Evolutionary conservation across 371 early-diverging fungal genomes (phyloP).

Genomic region (Lichtheimia corymbifera): DNA sequence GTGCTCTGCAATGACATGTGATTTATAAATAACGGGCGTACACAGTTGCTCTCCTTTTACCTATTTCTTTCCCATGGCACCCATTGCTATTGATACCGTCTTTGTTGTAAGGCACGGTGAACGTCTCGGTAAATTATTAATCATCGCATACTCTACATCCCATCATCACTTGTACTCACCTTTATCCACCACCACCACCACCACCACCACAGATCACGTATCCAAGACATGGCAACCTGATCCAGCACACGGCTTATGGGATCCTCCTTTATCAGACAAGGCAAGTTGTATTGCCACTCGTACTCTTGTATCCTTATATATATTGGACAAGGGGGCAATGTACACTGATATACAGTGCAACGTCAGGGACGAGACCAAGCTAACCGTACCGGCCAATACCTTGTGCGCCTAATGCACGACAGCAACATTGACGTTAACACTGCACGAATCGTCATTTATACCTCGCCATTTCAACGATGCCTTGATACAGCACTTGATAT

Average conservation of each 20-base stretch:
- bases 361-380: slow-evolving; percentile 36
- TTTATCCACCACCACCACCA: not conserved
- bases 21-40: too few species aligned
- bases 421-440: slow-evolving; percentile 20
- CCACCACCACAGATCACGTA: slow-evolving; percentile 30
- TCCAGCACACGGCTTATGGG: slow-evolving; percentile 41
- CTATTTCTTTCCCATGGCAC: slow-evolving; percentile 8
- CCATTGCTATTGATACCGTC: slow-evolving; percentile 12
- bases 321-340: not conserved
- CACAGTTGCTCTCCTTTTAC: slow-evolving; percentile 1
- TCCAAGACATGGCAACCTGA: slow-evolving; percentile 43
- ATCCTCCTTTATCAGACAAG: slow-evolving; percentile 38
- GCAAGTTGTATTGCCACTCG: slow-evolving; percentile 14
- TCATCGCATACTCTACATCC: not conserved
- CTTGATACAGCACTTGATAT: slow-evolving; percentile 44
- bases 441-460: slow-evolving; percentile 32
- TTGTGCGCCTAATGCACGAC: slow-evolving; percentile 23
- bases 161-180: too few species aligned
- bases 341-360: not conserved
- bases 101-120: slow-evolving; percentile 33
- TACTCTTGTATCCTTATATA: too few species aligned
- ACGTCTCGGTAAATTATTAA: slow-evolving; percentile 19
- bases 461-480: slow-evolving; percentile 52
- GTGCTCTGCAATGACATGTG: too few species aligned
- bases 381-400: slow-evolving; percentile 26